These are phyloP conservation scores for Tylopilus intermedius DNA, from an alignment of 768 basidiomycete species.

Conservation along the genomic window DNA sequence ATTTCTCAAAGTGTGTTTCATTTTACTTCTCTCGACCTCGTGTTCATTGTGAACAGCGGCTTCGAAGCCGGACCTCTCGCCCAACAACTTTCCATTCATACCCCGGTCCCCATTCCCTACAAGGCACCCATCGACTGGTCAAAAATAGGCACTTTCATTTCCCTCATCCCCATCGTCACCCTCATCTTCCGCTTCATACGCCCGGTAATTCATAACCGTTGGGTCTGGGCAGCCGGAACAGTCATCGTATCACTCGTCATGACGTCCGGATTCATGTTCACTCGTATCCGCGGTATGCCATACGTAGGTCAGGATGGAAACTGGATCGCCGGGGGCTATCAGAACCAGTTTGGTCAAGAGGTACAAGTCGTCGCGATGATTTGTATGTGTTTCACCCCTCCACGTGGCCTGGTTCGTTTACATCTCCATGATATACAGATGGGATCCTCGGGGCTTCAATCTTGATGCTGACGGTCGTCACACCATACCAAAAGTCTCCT, in stretches of 20 bases:
- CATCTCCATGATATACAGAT: slow-evolving; percentile 45
- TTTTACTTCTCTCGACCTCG: neutral
- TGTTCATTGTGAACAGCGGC: slow-evolving; percentile 48
- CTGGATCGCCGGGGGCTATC: slow-evolving; percentile 87
- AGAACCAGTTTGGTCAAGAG: slow-evolving; percentile 90
- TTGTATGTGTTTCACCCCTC: slow-evolving; percentile 53
- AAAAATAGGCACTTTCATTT: slow-evolving; percentile 43
- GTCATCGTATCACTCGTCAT: slow-evolving; percentile 68
- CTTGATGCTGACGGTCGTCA: slow-evolving; percentile 72
- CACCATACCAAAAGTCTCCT: slow-evolving; percentile 73
- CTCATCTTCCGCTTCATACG: slow-evolving; percentile 56
- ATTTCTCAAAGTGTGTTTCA: slow-evolving; percentile 62
- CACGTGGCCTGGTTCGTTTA: neutral
- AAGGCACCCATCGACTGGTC: slow-evolving; percentile 72
- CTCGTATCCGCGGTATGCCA: slow-evolving; percentile 79
- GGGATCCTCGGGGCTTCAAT: slow-evolving; percentile 76
- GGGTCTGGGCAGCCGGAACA: slow-evolving; percentile 71
- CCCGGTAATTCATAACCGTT: slow-evolving; percentile 64
- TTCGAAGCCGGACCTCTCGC: slow-evolving; percentile 78
- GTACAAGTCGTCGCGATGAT: slow-evolving; percentile 79
- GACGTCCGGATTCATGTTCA: slow-evolving; percentile 96
- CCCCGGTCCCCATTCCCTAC: slow-evolving; percentile 80
- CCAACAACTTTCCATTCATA: slow-evolving; percentile 64
- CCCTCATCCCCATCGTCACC: slow-evolving; percentile 43
- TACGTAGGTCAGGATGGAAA: slow-evolving; percentile 57